A percentile compares a stretch with the other conserved stretches of the same genome.
These are phyloP conservation scores for Wickerhamomyces sp. DNA, from an alignment of 1,139 yeast species.

Conservation along the genomic window DNA sequence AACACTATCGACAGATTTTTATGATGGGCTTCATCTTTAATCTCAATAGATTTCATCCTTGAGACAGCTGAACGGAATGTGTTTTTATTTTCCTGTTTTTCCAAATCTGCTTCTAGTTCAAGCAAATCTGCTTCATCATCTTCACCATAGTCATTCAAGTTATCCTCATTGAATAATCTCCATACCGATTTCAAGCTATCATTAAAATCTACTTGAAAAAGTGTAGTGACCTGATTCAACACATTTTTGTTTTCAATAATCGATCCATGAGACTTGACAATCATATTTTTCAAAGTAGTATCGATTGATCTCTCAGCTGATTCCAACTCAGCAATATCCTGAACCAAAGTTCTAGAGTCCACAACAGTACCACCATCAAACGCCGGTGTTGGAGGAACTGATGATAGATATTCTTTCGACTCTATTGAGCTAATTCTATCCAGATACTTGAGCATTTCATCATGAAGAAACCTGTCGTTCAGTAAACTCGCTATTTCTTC, in stretches of 20 bases:
- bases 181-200: constrained; percentile 28
- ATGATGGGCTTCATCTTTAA: constrained; percentile 15
- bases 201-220: constrained; percentile 27
- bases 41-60: constrained; percentile 16
- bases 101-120: constrained; percentile 18
- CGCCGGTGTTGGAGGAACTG: constrained; percentile 24
- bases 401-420: constrained; percentile 20
- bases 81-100: constrained; percentile 23
- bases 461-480: constrained; percentile 11
- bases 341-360: constrained; percentile 26
- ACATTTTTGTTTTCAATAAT: constrained; percentile 31
- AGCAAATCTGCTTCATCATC: constrained; percentile 13
- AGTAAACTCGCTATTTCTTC: constrained; percentile 7
- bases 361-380: constrained; percentile 2
- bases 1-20: constrained; percentile 40
- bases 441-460: constrained; percentile 14
- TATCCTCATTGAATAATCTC: constrained; percentile 29
- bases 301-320: constrained; percentile 35
- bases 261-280: constrained; percentile 27
- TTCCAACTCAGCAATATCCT: constrained; percentile 46
- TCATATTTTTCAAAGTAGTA: constrained; percentile 28
- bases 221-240: constrained; percentile 23
- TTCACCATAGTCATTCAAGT: constrained; percentile 15
- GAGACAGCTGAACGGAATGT: constrained; percentile 29
- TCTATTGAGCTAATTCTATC: constrained; percentile 19